Conservation (phyloP, 768 basidiomycete genomes). For the Russula olivacea region DNA sequence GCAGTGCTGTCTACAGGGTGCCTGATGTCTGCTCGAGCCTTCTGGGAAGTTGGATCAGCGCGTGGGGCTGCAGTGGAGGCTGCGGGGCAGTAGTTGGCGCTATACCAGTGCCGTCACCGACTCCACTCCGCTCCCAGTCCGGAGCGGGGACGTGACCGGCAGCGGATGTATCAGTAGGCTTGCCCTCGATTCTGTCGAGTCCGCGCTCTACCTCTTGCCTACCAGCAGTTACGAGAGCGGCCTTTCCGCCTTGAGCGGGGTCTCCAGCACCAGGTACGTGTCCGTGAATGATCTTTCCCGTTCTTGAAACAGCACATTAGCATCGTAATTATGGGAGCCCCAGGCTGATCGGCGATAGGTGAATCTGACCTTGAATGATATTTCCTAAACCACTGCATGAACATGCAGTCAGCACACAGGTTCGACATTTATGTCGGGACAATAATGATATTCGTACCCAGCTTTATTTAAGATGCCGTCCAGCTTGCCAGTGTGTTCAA, state of each 20-base stretch:
- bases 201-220: slow-evolving; percentile 4
- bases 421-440: background rate
- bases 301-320: background rate
- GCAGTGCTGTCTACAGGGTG: background rate
- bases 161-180: background rate
- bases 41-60: background rate
- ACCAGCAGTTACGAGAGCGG: background rate
- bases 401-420: background rate
- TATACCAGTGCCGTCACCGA: background rate
- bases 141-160: background rate
- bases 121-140: background rate
- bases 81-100: background rate
- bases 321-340: background rate
- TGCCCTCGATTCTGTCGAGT: slow-evolving; percentile 5
- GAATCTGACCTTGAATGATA: slow-evolving; percentile 1
- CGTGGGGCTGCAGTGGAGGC: background rate
- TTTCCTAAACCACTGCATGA: background rate
- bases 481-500: too few species aligned
- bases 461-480: background rate
- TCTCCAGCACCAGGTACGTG: background rate
- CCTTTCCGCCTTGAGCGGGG: background rate
- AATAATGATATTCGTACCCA: background rate
- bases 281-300: slow-evolving; percentile 5
- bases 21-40: background rate
- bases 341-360: background rate